Conservation (phyloP, 441 rosid species). For the Cnidoscolus chayamansa region DNA sequence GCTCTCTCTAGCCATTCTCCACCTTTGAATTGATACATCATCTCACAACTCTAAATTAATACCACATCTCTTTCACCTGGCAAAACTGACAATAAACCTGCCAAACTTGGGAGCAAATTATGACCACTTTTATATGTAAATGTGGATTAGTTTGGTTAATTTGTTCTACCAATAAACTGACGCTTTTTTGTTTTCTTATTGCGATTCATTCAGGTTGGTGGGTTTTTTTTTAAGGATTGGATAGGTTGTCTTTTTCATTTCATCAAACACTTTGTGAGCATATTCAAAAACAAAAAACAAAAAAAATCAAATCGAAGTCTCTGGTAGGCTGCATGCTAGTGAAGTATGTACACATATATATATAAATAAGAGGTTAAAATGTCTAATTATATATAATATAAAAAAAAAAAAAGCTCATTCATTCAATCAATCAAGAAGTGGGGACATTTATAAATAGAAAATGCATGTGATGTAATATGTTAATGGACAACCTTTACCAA, state of each 20-base stretch:
- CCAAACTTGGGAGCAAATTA: not conserved
- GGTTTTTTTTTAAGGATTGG: not conserved
- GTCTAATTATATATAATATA: not conserved
- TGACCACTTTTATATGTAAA: not conserved
- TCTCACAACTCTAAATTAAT: not conserved
- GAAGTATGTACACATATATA: not conserved
- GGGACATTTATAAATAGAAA: not conserved
- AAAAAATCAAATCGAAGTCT: too few species aligned
- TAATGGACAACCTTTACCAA: conserved; percentile 1
- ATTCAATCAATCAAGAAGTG: not conserved
- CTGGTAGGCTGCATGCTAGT: too few species aligned
- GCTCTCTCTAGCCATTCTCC: too few species aligned
- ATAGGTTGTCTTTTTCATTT: not conserved
- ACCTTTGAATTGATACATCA: not conserved
- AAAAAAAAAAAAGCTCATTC: not conserved
- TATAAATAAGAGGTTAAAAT: not conserved
- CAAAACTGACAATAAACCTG: not conserved
- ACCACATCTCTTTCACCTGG: not conserved
- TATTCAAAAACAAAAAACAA: too few species aligned
- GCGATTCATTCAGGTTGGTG: not conserved
- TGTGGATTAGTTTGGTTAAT: not conserved
- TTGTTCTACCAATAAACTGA: conserved; percentile 7
- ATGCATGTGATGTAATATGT: not conserved
- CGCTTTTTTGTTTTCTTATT: not conserved
- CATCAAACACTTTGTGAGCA: not conserved